phyloP scores from a whole-genome alignment of 2,329 filamentous ascomycete genomes.

The Rhynchosporium agropyri region DNA sequence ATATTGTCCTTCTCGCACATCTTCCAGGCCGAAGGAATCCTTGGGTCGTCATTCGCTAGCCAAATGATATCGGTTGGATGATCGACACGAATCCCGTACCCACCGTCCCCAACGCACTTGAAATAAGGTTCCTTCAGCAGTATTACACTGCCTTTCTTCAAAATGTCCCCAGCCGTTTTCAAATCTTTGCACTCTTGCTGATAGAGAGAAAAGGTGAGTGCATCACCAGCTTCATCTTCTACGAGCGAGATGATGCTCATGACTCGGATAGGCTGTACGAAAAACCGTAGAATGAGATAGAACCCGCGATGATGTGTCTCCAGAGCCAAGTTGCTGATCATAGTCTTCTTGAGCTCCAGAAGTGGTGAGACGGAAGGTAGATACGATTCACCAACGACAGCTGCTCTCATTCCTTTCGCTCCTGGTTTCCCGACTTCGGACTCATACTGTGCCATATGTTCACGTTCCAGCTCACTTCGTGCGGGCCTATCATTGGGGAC shows the following conservation, averaged over 20 bases:
- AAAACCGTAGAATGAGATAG: slow-evolving; percentile 42
- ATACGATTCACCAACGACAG: slow-evolving; percentile 18
- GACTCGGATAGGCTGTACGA: slow-evolving; percentile 41
- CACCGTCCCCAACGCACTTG: slow-evolving; percentile 45
- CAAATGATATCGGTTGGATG: slow-evolving; percentile 53
- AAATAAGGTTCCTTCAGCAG: slow-evolving; percentile 59
- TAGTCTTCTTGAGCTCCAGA: slow-evolving; percentile 34
- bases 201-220: slow-evolving; percentile 47
- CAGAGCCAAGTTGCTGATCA: slow-evolving; percentile 42
- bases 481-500: slow-evolving; percentile 15
- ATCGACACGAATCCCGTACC: slow-evolving; percentile 53
- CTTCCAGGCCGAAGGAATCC: slow-evolving; percentile 13
- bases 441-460: slow-evolving; percentile 13
- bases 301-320: slow-evolving; percentile 47
- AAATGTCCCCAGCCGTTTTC: slow-evolving; percentile 41
- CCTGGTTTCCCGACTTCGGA: not conserved
- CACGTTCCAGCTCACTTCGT: not conserved
- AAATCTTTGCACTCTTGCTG: slow-evolving; percentile 42
- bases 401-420: slow-evolving; percentile 5
- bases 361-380: slow-evolving; percentile 19
- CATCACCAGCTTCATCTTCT: slow-evolving; percentile 29
- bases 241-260: slow-evolving; percentile 41
- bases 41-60: slow-evolving; percentile 42
- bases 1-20: not conserved
- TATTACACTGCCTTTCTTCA: slow-evolving; percentile 44